A percentile compares a stretch with the other conserved stretches of the same genome.
phyloP scores from a whole-genome alignment of 345 rosid species.

The Gossypium arboreum region DNA sequence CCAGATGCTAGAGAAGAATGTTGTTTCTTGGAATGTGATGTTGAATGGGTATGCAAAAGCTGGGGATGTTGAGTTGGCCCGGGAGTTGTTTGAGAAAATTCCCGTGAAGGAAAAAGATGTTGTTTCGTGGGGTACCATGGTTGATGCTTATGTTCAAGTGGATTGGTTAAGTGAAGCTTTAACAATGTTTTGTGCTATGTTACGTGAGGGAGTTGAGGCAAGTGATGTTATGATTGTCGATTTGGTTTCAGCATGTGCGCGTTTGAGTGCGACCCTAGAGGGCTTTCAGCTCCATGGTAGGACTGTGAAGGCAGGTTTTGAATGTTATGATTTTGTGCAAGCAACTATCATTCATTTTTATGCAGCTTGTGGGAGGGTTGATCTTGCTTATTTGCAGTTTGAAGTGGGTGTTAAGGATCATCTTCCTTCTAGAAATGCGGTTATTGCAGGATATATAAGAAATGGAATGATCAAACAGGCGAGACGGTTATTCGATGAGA shows the following conservation, averaged over 20 bases:
- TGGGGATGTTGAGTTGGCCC: conserved; percentile 50
- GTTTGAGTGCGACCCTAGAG: conserved; percentile 28
- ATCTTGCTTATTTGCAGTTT: conserved; percentile 58
- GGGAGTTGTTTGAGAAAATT: conserved; percentile 53
- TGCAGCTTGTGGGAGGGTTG: conserved; percentile 44
- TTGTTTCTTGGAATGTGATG: conserved; percentile 85
- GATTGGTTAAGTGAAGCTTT: conserved; percentile 56
- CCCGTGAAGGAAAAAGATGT: conserved; percentile 50
- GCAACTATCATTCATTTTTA: conserved; percentile 68
- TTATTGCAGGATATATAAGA: conserved; percentile 58
- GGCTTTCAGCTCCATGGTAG: conserved; percentile 63
- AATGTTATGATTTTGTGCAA: conserved; percentile 57
- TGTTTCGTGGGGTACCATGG: conserved; percentile 74
- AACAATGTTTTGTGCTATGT: conserved; percentile 45
- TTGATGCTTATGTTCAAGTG: conserved; percentile 53
- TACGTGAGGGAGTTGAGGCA: conserved; percentile 40
- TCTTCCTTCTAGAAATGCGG: conserved; percentile 60
- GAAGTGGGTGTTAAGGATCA: conserved; percentile 47
- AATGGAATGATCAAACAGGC: conserved; percentile 62
- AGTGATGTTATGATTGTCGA: conserved; percentile 68
- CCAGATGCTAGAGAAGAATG: conserved; percentile 58
- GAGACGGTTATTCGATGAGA: conserved; percentile 47
- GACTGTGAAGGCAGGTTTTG: conserved; percentile 56
- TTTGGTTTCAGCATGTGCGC: conserved; percentile 69
- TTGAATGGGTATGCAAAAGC: conserved; percentile 78